Evolutionary conservation across 1,284 basidiomycete genomes (phyloP).

Genomic region (Meripilus lineatus): DNA sequence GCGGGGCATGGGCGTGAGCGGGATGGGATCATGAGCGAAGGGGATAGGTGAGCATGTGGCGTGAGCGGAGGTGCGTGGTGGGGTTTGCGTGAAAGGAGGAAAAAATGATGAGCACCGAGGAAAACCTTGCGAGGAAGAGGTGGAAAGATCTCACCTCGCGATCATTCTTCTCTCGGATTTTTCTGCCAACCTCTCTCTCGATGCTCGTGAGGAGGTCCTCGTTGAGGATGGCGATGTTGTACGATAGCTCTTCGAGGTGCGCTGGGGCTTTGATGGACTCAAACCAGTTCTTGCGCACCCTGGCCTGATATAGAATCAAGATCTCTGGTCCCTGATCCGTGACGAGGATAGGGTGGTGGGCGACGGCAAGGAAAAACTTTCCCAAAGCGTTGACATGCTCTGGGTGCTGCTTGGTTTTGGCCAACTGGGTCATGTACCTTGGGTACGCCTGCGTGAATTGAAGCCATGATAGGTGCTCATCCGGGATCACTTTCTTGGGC

Average conservation of each 20-base stretch:
- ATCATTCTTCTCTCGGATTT: not conserved
- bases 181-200: not conserved
- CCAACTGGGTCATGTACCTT: not conserved
- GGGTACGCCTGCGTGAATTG: constrained; percentile 1
- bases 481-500: not conserved
- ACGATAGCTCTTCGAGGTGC: not conserved
- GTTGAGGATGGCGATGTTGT: not conserved
- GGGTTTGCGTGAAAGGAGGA: no score
- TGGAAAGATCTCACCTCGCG: not conserved
- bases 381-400: not conserved
- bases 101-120: not conserved
- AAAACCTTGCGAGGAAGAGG: not conserved
- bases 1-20: no score
- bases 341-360: not conserved
- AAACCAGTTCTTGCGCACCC: not conserved
- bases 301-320: constrained; percentile 6
- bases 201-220: not conserved
- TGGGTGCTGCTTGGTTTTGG: constrained; percentile 1
- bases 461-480: constrained; percentile 4
- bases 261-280: not conserved
- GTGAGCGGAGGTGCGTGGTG: no score
- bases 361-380: constrained; percentile 8
- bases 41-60: no score
- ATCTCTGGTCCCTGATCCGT: not conserved
- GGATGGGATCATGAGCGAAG: no score